These are phyloP conservation scores for Cytospora leucostoma DNA, from an alignment of 2,329 filamentous ascomycete genomes.

Conservation along the genomic window DNA sequence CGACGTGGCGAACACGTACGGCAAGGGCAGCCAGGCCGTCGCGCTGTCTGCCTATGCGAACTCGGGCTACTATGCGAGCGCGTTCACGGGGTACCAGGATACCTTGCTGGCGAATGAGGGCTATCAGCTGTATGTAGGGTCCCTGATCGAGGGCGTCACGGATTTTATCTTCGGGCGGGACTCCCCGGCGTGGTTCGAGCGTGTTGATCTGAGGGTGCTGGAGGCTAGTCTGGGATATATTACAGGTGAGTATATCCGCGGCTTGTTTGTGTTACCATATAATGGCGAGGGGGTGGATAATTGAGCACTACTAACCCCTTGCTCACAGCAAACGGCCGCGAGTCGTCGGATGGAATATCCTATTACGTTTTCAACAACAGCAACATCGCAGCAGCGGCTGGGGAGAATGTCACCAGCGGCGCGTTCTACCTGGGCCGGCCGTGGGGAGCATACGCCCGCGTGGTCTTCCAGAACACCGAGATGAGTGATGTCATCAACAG, in stretches of 20 bases:
- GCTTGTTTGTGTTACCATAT: not conserved
- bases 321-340: conserved; percentile 44
- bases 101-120: conserved; percentile 50
- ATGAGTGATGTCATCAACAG: conserved; percentile 59
- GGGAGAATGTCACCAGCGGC: conserved; percentile 40
- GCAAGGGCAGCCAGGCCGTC: conserved; percentile 50
- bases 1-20: conserved; percentile 51
- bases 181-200: conserved; percentile 47
- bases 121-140: conserved; percentile 49
- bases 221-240: conserved; percentile 41
- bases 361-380: conserved; percentile 52
- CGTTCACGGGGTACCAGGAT: conserved; percentile 51
- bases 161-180: conserved; percentile 53
- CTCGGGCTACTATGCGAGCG: conserved; percentile 50
- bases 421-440: conserved; percentile 52
- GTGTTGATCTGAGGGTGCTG: conserved; percentile 43
- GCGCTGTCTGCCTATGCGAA: conserved; percentile 47
- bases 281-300: not conserved
- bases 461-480: conserved; percentile 50
- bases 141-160: conserved; percentile 49
- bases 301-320: not conserved
- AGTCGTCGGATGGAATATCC: conserved; percentile 38
- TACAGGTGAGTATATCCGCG: conserved; percentile 38
- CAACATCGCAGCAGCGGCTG: conserved; percentile 43
- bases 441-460: conserved; percentile 49